A percentile compares a stretch with the other conserved stretches of the same genome.
phyloP scores from a whole-genome alignment of 495 filamentous ascomycete species.

The Schizothecium vesticola region DNA sequence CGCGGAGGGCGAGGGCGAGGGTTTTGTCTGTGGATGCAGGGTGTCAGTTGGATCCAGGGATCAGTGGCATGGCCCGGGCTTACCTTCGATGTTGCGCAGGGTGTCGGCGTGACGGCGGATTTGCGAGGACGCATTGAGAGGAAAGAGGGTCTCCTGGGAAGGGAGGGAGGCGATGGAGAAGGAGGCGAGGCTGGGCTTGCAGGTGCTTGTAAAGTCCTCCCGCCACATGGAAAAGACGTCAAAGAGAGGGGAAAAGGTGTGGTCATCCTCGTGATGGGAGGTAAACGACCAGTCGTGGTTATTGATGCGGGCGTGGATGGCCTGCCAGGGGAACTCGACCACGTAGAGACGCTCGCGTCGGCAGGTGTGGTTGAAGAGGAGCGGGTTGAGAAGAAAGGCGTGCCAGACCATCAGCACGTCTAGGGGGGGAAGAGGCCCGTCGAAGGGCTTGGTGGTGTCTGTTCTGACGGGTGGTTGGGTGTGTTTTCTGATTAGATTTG shows the following conservation, averaged over 20 bases:
- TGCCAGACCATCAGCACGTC: constrained; percentile 12
- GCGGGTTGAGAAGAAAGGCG: constrained; percentile 8
- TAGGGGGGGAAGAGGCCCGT: background rate
- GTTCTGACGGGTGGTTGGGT: background rate
- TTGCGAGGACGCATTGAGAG: background rate
- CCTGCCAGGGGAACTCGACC: background rate
- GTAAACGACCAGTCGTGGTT: constrained; percentile 2
- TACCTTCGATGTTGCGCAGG: background rate
- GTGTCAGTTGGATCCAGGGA: background rate
- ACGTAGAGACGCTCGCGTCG: background rate
- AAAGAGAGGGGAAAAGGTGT: background rate
- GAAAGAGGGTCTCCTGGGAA: background rate
- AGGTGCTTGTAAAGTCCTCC: background rate
- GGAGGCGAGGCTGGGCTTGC: background rate
- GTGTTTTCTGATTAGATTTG: background rate
- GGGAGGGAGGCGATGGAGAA: background rate
- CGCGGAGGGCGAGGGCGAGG: constrained; percentile 5
- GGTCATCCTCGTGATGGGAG: background rate
- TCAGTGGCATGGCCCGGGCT: no score
- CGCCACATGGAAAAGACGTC: background rate
- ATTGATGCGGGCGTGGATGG: background rate
- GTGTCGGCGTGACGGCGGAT: background rate
- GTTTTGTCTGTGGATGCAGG: background rate
- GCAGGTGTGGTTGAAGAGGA: constrained; percentile 4
- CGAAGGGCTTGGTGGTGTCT: background rate